Conservation (phyloP, 371 early-diverging fungal genomes). For the Mucor plumbeus region DNA sequence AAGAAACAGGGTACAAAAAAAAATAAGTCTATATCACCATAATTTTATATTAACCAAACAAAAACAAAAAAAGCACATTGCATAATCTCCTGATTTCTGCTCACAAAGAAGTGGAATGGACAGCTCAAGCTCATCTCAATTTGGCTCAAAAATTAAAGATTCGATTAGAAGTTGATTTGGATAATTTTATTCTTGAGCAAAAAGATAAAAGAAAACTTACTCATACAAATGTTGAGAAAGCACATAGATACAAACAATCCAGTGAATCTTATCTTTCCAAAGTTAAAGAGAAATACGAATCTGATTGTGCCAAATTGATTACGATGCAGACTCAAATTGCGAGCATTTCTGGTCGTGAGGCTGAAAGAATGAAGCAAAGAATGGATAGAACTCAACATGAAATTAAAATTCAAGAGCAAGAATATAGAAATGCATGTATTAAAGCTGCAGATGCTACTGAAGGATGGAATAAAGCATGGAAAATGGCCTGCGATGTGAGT, state of each 20-base stretch:
- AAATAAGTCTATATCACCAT: too few relatives aligned
- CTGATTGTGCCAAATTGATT: constrained; percentile 57
- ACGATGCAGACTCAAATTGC: constrained; percentile 45
- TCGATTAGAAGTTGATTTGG: constrained; percentile 74
- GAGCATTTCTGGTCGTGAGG: constrained; percentile 32
- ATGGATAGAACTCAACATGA: constrained; percentile 44
- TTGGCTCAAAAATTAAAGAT: constrained; percentile 79
- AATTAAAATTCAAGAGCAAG: constrained; percentile 59
- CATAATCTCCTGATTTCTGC: constrained; percentile 71
- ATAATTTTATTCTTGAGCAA: constrained; percentile 83
- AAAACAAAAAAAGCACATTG: constrained; percentile 27
- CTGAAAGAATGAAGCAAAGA: constrained; percentile 41
- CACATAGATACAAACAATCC: constrained; percentile 59
- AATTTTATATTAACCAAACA: too few relatives aligned
- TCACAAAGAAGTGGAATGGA: constrained; percentile 79
- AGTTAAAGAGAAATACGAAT: constrained; percentile 75
- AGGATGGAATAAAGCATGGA: constrained; percentile 75
- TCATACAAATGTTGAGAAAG: constrained; percentile 60
- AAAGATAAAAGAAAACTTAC: constrained; percentile 65
- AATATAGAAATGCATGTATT: constrained; percentile 70
- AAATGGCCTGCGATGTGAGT: constrained; percentile 71
- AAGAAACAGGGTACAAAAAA: constrained; percentile 80
- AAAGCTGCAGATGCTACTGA: constrained; percentile 71
- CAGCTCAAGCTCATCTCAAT: constrained; percentile 78
- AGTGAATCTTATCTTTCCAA: constrained; percentile 39